phyloP scores from a whole-genome alignment of 495 filamentous ascomycete species.

The Penicillium antarcticum region DNA sequence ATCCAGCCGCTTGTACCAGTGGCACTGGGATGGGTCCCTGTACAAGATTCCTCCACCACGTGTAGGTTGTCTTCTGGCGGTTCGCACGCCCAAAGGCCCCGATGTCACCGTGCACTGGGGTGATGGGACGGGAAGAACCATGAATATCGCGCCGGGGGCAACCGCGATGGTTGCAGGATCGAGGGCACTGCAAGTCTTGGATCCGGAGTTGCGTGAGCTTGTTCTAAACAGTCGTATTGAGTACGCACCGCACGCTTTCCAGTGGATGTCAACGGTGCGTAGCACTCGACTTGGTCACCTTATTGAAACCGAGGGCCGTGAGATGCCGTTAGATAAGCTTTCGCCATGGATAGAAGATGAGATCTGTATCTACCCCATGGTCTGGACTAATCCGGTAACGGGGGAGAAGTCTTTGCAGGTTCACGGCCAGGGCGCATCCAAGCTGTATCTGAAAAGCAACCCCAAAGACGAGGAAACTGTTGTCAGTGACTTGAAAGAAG shows the following conservation, averaged over 20 bases:
- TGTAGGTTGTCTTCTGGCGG: slow-evolving; percentile 28
- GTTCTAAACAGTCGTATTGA: slow-evolving; percentile 27
- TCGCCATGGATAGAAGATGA: slow-evolving; percentile 19
- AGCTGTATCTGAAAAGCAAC: slow-evolving; percentile 30
- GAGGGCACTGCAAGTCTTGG: slow-evolving; percentile 19
- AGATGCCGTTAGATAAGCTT: slow-evolving; percentile 25
- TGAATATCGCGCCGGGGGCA: slow-evolving; percentile 23
- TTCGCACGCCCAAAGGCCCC: slow-evolving; percentile 26
- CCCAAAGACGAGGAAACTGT: slow-evolving; percentile 23
- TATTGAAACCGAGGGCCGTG: slow-evolving; percentile 23
- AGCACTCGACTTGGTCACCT: slow-evolving; percentile 24
- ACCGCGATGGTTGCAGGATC: slow-evolving; percentile 28
- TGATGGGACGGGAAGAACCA: slow-evolving; percentile 26
- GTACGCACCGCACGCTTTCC: slow-evolving; percentile 29
- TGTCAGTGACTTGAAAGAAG: slow-evolving; percentile 23
- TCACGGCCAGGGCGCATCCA: slow-evolving; percentile 35
- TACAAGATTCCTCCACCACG: slow-evolving; percentile 25
- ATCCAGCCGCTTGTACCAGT: slow-evolving; percentile 26
- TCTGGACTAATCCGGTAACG: slow-evolving; percentile 31
- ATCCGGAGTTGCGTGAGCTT: slow-evolving; percentile 15
- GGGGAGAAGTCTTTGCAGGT: slow-evolving; percentile 37
- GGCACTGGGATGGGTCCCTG: slow-evolving; percentile 27
- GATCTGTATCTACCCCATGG: slow-evolving; percentile 28
- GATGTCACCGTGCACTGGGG: slow-evolving; percentile 29
- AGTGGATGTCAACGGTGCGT: slow-evolving; percentile 30